Base-by-base conservation (phyloP, 1,139 yeast species). In the Yamadazyma blattariae region DNA sequence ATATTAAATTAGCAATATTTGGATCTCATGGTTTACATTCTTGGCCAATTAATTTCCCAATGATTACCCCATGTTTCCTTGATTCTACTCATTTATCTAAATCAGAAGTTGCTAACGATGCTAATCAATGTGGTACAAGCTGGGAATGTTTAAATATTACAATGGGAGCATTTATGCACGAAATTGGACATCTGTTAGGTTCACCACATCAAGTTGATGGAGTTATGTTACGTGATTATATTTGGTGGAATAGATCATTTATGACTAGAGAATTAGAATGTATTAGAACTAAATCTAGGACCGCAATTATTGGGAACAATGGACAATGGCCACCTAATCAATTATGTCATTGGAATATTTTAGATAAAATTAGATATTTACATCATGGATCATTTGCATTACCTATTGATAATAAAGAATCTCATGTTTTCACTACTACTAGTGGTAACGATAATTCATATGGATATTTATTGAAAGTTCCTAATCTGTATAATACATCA, bases 111-210 rank as follows among this genome's bases (percentile, higher is more conserved):
- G 97, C 96, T 7, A 89, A 92, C 54, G 98, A 92, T 56, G 71
- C 83, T 44, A 76, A 78, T 49, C 83, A 88, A 54, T 84, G 95
- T 56, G 87, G 95, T 1, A 77, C 95, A 1, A 74, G 83, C 37
- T 92, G 96, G 96, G 97, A 89, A 57, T 86, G 95, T 51, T 61
- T 85, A 29, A 83, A 85, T 42, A 74, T 92, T 28, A 88, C 97
- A 2, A 58, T 87, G 54, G 97, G 98, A 28, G 97, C 97, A 0
- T 89, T 88, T 50, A 73, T 90, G 84, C 98, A 92, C 56, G 97
- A 92, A 56, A 82, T 89, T 36, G 97, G 98, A 2, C 97, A 92
- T 56, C 64, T 77, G 20, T 65, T 90, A 27, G 96, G 97, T 0
- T 84, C 94, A 46, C 97, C 97, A 1, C 97, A 92, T 58, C 95